Evolutionary conservation across 176 grass and related monocot genomes (phyloP).

Genomic region (Rhipidocladum racemiflorum): DNA sequence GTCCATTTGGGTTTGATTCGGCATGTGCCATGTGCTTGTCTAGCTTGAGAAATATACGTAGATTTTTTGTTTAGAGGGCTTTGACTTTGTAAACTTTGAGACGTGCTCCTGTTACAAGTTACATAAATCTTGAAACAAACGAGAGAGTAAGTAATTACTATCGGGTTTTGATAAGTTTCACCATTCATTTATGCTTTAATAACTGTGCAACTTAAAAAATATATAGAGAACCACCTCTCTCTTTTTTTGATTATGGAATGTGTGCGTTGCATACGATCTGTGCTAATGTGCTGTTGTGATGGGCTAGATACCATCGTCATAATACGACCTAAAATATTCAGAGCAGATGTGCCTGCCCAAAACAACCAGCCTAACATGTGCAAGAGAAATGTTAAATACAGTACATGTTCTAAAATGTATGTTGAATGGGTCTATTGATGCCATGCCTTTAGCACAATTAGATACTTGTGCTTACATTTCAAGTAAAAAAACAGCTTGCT

Average conservation of each 20-base stretch:
- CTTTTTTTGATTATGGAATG: no score
- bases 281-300: background rate
- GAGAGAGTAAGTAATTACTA: no score
- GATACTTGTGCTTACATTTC: background rate
- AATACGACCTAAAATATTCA: background rate
- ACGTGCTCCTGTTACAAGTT: no score
- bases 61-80: background rate
- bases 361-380: background rate
- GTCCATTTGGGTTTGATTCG: constrained; percentile 29
- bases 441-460: background rate
- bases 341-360: background rate
- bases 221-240: no score
- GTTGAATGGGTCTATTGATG: background rate
- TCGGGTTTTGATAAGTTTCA: no score
- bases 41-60: background rate
- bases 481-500: background rate
- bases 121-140: no score
- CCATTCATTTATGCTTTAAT: no score
- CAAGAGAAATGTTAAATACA: background rate
- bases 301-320: background rate
- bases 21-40: background rate
- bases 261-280: background rate
- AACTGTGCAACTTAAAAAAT: no score
- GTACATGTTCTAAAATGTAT: background rate
- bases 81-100: background rate